Evolutionary conservation across 257 asterid species (phyloP), one percentile per base, ranked within the genome.

Genomic region (Vinca minor): DNA sequence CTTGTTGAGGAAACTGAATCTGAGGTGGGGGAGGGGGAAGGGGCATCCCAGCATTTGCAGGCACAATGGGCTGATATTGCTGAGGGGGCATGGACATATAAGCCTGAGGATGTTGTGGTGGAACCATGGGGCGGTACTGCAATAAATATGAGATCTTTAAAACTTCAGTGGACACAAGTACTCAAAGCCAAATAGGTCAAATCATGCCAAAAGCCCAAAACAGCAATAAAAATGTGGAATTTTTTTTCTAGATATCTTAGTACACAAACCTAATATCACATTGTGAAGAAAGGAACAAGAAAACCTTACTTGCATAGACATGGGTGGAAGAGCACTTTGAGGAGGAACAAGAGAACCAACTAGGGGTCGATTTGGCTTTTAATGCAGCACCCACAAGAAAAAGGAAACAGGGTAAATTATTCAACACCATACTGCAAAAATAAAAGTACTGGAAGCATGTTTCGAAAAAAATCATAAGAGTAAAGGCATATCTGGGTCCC

Each of bases 221-320:
- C 53, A 31, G 53, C 39, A 65, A 49, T 32, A 41, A n/a, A 57
- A 20, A 35, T 3, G 6, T 54, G 29, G 23, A 45, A 15, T 44
- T 49, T 20, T 59, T 62, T 29, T 17, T 31, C 20, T 29, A 64
- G 13, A 31, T 52, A 66, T 61, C 47, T 56, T 67, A 62, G 66
- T 29, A 56, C 17, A 50, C 56, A 67, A 48, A 63, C 5, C 59
- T 52, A 67, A 62, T 49, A 52, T 25, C 59, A 59, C 14, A 4
- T 15, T 54, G 15, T 5, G 17, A 50, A 36, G 29, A 57, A 63
- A 73, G 64, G 62, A 64, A 53, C 38, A 36, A 25, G 67, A 53
- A 59, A 59, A 69, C 38, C 85, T 76, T 83, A 91, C 96, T 76
- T 85, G 97, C 87, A 81, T 72, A 13, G 87, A 59, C 91, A 84